A percentile compares a stretch with the other conserved stretches of the same genome.
Evolutionary conservation across 345 rosid genomes (phyloP).

Genomic region (Pistacia vera): DNA sequence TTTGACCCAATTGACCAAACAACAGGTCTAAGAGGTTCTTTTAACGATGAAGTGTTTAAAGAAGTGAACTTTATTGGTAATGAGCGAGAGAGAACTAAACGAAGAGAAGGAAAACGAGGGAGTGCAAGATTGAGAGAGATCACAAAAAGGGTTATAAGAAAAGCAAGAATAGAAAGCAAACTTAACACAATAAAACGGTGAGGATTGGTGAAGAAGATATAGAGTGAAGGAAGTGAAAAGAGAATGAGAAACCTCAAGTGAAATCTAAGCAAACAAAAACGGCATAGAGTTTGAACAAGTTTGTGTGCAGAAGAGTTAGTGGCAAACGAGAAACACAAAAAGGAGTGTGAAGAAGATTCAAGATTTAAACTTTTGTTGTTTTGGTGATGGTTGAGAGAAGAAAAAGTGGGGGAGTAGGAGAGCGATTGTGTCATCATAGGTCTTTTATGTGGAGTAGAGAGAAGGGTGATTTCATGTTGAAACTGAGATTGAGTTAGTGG

Average conservation of each 20-base stretch:
- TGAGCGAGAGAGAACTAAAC: conserved; percentile 61
- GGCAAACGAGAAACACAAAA: conserved; percentile 31
- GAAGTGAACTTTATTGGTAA: conserved; percentile 47
- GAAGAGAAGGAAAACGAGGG: conserved; percentile 61
- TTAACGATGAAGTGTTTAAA: conserved; percentile 33
- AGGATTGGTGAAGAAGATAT: conserved; percentile 41
- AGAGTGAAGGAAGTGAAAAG: conserved; percentile 51
- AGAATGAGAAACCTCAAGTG: conserved; percentile 55
- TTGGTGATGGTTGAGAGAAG: conserved; percentile 30
- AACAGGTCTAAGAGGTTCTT: conserved; percentile 46
- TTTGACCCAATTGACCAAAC: conserved; percentile 87
- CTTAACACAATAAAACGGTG: conserved; percentile 34
- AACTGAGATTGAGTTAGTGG: conserved; percentile 27
- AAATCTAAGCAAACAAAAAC: conserved; percentile 57
- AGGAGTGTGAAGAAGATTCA: conserved; percentile 30
- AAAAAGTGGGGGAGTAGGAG: conserved; percentile 35
- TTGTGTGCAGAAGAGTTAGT: conserved; percentile 35
- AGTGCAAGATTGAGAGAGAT: conserved; percentile 55
- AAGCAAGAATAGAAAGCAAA: conserved; percentile 41
- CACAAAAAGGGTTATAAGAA: conserved; percentile 41
- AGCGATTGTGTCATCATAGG: conserved; percentile 47
- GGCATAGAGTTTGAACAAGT: conserved; percentile 45
- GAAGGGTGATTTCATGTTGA: conserved; percentile 28
- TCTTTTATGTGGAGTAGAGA: conserved; percentile 51
- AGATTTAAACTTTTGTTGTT: conserved; percentile 11